These are phyloP conservation scores for Aureobasidium sp. DNA, from an alignment of 2,329 filamentous ascomycete genomes.

Conservation along the genomic window DNA sequence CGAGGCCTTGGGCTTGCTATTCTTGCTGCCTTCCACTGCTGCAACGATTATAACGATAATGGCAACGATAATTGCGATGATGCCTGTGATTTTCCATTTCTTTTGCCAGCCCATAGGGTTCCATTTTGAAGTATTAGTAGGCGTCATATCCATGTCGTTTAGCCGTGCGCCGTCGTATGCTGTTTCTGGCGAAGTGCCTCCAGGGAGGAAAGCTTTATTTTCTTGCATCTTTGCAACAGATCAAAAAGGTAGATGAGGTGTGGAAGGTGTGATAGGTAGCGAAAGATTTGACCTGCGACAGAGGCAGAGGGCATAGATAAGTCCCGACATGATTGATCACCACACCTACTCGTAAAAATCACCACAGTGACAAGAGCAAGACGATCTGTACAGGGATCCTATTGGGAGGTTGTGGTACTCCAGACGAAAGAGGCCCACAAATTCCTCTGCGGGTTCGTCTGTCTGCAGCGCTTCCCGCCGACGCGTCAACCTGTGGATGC, in stretches of 20 bases:
- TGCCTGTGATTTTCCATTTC: conserved; percentile 18
- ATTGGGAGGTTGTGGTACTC: not conserved
- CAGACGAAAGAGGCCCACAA: not conserved
- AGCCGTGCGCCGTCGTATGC: not conserved
- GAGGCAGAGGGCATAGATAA: conserved; percentile 2
- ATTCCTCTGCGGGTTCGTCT: no score
- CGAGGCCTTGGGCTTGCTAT: not conserved
- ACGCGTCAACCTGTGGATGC: not conserved
- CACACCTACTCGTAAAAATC: conserved; percentile 6
- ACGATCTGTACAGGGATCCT: not conserved
- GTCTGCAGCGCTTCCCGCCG: not conserved
- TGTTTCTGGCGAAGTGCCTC: conserved; percentile 1
- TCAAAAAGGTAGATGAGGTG: not conserved
- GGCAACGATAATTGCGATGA: conserved; percentile 18
- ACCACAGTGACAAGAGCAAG: conserved; percentile 3
- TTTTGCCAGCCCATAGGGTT: conserved; percentile 23
- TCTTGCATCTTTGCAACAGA: conserved; percentile 3
- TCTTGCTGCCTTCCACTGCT: conserved; percentile 23
- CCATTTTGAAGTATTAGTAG: conserved; percentile 21
- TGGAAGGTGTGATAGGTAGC: not conserved
- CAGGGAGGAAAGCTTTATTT: conserved; percentile 3
- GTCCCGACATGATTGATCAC: conserved; percentile 3
- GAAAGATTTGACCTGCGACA: not conserved
- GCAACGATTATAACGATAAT: conserved; percentile 24
- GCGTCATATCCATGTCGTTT: not conserved